Conservation (phyloP, 1,284 basidiomycete species). For the Ustilago shanxiensis region DNA sequence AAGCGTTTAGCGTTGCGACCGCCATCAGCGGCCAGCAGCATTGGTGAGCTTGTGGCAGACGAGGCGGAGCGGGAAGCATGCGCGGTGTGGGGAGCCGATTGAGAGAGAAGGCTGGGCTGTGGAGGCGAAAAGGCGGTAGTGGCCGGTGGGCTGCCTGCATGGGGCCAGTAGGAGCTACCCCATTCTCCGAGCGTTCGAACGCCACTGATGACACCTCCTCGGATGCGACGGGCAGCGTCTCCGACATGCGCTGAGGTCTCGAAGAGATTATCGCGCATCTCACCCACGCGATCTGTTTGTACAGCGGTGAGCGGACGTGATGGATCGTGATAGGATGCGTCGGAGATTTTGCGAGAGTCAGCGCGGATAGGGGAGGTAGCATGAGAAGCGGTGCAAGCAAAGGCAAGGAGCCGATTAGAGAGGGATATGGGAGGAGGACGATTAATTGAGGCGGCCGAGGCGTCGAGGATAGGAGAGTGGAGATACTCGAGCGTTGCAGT, state of each 20-base stretch:
- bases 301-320: constrained; percentile 1
- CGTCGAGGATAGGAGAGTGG: constrained; percentile 19
- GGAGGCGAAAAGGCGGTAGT: constrained; percentile 17
- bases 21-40: constrained; percentile 26
- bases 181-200: constrained; percentile 49
- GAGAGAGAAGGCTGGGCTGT: constrained; percentile 32
- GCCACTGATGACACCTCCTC: constrained; percentile 48
- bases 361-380: constrained; percentile 23
- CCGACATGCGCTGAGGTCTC: constrained; percentile 49
- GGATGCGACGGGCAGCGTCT: constrained; percentile 48
- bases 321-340: constrained; percentile 19
- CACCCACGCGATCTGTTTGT: constrained; percentile 28
- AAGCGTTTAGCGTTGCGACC: constrained; percentile 17
- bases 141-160: constrained; percentile 27
- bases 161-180: constrained; percentile 47
- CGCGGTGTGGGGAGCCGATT: constrained; percentile 38
- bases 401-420: constrained; percentile 41
- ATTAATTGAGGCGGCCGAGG: constrained; percentile 3
- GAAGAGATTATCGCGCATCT: constrained; percentile 50
- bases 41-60: constrained; percentile 44
- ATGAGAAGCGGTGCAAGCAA: constrained; percentile 15
- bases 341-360: constrained; percentile 23
- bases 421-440: constrained; percentile 35
- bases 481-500: constrained; percentile 34
- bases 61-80: constrained; percentile 24